phyloP scores from a whole-genome alignment of 2,329 filamentous ascomycete genomes.

The Cladosporium velox region DNA sequence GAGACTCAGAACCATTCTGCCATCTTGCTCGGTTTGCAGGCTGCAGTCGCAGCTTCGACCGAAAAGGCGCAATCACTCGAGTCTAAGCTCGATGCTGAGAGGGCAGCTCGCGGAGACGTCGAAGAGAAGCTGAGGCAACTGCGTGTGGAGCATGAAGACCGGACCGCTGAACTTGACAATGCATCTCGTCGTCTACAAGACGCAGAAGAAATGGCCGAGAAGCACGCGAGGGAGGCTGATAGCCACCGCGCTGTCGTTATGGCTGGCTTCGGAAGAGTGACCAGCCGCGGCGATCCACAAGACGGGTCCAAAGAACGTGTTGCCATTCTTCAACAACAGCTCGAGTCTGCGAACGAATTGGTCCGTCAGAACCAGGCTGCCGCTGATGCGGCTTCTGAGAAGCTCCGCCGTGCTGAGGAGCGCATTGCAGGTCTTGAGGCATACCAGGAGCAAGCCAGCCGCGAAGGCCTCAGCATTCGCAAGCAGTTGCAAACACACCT shows the following conservation, averaged over 20 bases:
- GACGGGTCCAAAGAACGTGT: slow-evolving; percentile 66
- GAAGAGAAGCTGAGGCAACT: slow-evolving; percentile 77
- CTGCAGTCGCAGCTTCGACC: slow-evolving; percentile 75
- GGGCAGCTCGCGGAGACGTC: slow-evolving; percentile 69
- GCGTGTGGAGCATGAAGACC: slow-evolving; percentile 79
- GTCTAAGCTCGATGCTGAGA: slow-evolving; percentile 80
- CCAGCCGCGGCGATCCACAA: slow-evolving; percentile 55
- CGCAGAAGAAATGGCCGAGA: slow-evolving; percentile 84
- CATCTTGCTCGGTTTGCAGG: slow-evolving; percentile 73
- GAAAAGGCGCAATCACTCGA: slow-evolving; percentile 77
- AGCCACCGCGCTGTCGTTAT: slow-evolving; percentile 83
- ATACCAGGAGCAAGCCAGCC: slow-evolving; percentile 94
- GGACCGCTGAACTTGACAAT: slow-evolving; percentile 73
- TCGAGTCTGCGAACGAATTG: slow-evolving; percentile 74
- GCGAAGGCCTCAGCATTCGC: slow-evolving; percentile 85
- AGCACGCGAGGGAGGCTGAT: slow-evolving; percentile 81
- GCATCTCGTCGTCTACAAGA: slow-evolving; percentile 75
- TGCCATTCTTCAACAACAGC: slow-evolving; percentile 73
- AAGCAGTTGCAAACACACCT: slow-evolving; percentile 85
- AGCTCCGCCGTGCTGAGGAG: slow-evolving; percentile 89
- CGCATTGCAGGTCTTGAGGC: slow-evolving; percentile 93
- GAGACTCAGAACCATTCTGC: slow-evolving; percentile 68
- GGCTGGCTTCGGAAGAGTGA: slow-evolving; percentile 75
- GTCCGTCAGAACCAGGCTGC: slow-evolving; percentile 88
- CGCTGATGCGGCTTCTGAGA: slow-evolving; percentile 82